Evolutionary conservation across 345 rosid species (phyloP).

Genomic region (Arabidopsis thaliana): DNA sequence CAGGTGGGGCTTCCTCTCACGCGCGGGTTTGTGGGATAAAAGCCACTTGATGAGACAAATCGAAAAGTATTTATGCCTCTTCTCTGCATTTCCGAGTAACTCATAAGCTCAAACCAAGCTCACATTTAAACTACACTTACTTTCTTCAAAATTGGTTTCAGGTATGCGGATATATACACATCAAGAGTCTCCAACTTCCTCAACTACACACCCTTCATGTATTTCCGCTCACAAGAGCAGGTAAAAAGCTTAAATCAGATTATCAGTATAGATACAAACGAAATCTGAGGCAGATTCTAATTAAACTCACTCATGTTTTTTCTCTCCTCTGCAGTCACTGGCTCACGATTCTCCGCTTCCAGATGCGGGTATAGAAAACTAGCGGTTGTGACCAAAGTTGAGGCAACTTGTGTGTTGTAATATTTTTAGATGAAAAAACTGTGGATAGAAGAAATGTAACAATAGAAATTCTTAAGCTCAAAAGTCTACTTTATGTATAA

Average conservation of each 20-base stretch:
- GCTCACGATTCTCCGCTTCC: constrained; percentile 71
- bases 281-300: background rate
- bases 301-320: constrained; percentile 13
- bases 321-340: constrained; percentile 62
- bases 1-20: constrained; percentile 97
- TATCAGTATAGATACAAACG: background rate
- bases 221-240: constrained; percentile 95
- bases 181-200: constrained; percentile 94
- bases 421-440: background rate
- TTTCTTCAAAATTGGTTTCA: constrained; percentile 40
- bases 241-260: constrained; percentile 46
- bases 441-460: constrained; percentile 35
- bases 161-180: constrained; percentile 94
- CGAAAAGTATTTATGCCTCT: constrained; percentile 62
- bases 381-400: constrained; percentile 11
- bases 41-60: constrained; percentile 97
- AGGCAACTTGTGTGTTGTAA: constrained; percentile 27
- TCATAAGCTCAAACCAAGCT: constrained; percentile 16
- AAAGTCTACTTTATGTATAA: constrained; percentile 29
- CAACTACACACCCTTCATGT: constrained; percentile 90
- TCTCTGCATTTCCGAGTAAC: constrained; percentile 15
- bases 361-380: constrained; percentile 41
- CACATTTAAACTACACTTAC: background rate
- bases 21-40: constrained; percentile 96
- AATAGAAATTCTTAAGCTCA: background rate